These are phyloP conservation scores for Juglanconis oblonga DNA, from an alignment of 2,329 filamentous ascomycete genomes.

Conservation along the genomic window DNA sequence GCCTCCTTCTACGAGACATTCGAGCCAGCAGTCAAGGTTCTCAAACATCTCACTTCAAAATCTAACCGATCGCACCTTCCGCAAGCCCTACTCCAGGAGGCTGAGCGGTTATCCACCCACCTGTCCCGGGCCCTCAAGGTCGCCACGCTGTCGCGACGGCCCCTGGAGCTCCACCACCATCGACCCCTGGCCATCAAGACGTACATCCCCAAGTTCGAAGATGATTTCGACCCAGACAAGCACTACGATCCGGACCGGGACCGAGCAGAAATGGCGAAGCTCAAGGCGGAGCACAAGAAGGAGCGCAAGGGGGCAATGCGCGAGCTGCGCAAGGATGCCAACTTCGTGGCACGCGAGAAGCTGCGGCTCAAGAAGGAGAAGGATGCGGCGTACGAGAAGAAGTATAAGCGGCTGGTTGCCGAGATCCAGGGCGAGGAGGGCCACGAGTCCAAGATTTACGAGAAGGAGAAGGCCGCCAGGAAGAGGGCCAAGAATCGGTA, in stretches of 20 bases:
- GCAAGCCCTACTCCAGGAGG: constrained; percentile 35
- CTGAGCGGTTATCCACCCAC: constrained; percentile 41
- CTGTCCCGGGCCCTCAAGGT: constrained; percentile 55
- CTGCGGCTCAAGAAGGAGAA: constrained; percentile 88
- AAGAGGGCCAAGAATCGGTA: constrained; percentile 55
- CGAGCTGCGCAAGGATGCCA: constrained; percentile 91
- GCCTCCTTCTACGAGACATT: constrained; percentile 79
- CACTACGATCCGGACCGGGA: constrained; percentile 97
- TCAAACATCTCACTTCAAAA: constrained; percentile 60
- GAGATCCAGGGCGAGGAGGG: constrained; percentile 97
- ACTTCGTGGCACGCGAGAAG: constrained; percentile 88
- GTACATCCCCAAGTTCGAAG: constrained; percentile 91
- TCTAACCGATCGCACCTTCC: constrained; percentile 50
- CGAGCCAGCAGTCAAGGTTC: constrained; percentile 54
- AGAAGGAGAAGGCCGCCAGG: constrained; percentile 75
- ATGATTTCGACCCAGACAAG: constrained; percentile 87
- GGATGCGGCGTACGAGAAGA: constrained; percentile 93
- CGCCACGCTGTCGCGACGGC: constrained; percentile 66
- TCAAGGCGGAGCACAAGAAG: constrained; percentile 88
- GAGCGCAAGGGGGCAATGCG: constrained; percentile 93
- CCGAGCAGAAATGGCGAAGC: constrained; percentile 77
- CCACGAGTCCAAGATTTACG: constrained; percentile 80
- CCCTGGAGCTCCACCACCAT: constrained; percentile 87
- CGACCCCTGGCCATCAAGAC: constrained; percentile 82
- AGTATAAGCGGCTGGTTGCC: constrained; percentile 86